phyloP scores from a whole-genome alignment of 495 filamentous ascomycete genomes.

The Xylaria longipes region DNA sequence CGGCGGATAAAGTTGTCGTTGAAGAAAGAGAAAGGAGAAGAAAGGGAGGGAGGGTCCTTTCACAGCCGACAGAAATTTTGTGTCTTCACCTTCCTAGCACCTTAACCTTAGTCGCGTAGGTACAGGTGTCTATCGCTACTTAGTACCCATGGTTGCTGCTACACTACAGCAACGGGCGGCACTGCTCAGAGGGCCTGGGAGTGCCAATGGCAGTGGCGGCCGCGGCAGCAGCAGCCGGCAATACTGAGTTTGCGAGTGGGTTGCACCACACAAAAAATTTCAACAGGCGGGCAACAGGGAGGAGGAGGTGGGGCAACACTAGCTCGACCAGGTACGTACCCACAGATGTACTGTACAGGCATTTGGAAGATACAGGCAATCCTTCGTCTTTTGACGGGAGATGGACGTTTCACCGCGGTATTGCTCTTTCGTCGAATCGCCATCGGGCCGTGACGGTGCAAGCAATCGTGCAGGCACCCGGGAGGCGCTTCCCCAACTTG shows the following conservation, averaged over 20 bases:
- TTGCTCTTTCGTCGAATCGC: not conserved
- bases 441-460: not conserved
- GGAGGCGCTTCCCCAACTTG: not conserved
- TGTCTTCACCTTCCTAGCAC: conserved; percentile 30
- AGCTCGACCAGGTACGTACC: not conserved
- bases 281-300: not conserved
- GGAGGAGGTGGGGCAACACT: conserved; percentile 11
- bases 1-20: conserved; percentile 47
- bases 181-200: not conserved
- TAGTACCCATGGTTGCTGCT: not conserved
- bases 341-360: not conserved
- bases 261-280: conserved; percentile 23
- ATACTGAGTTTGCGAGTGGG: conserved; percentile 12
- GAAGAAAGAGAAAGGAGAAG: conserved; percentile 26
- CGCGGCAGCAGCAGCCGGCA: conserved; percentile 6
- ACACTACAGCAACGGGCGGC: not conserved
- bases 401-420: not conserved
- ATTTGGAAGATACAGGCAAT: not conserved
- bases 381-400: not conserved
- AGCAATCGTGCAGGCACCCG: not conserved
- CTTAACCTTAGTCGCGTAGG: conserved; percentile 40
- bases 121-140: conserved; percentile 27
- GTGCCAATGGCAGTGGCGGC: not conserved
- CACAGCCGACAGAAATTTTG: conserved; percentile 40
- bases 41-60: conserved; percentile 33